Percentiles rank a stretch among this genome's conserved stretches.
These are phyloP conservation scores for Ophiostoma sp. DNA, from an alignment of 2,329 filamentous ascomycete genomes.

Conservation along the genomic window DNA sequence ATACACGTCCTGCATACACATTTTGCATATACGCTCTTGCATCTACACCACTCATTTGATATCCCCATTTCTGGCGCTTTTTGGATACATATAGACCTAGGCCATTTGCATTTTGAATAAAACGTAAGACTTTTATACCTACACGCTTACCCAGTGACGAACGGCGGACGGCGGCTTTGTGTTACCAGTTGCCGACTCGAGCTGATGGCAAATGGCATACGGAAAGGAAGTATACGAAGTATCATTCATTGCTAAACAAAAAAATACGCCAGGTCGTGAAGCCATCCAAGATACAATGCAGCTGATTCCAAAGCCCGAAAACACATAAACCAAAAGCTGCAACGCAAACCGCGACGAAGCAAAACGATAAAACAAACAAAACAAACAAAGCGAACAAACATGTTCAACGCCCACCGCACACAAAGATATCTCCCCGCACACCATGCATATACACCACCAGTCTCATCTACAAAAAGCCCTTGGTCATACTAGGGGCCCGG, in stretches of 20 bases:
- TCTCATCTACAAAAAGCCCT: conserved; percentile 61
- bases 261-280: conserved; percentile 5
- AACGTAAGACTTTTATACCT: neutral
- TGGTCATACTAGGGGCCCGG: conserved; percentile 63
- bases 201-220: neutral
- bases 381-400: neutral
- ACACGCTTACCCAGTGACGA: neutral
- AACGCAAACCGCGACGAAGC: neutral
- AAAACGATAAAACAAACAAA: neutral
- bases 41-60: neutral
- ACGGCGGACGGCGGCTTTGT: neutral
- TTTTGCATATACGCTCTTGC: neutral
- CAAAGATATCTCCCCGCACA: neutral
- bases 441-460: neutral
- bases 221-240: neutral
- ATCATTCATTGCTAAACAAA: conserved; percentile 18
- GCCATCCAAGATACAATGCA: conserved; percentile 18
- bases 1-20: neutral
- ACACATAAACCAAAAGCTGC: too few species aligned
- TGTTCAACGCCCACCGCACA: neutral
- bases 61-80: conserved; percentile 2
- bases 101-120: neutral
- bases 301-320: conserved; percentile 13
- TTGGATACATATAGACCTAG: neutral
- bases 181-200: neutral